phyloP scores from a whole-genome alignment of 352 stramenopile species.

The Phytophthora sp. region DNA sequence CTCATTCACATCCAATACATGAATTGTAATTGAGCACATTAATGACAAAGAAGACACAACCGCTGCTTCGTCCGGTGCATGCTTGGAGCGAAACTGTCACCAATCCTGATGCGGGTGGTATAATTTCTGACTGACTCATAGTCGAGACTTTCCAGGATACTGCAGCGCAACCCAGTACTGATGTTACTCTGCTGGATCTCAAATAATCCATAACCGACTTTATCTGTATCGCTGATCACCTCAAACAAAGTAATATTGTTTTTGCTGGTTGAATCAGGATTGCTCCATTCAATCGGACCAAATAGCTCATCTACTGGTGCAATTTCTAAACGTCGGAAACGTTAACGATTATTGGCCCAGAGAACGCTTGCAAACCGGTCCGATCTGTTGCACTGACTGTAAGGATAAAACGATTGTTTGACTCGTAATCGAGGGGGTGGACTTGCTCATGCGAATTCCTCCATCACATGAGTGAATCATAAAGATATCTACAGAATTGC shows the following conservation, averaged over 20 bases:
- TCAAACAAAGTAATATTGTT: constrained; percentile 61
- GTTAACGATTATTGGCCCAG: constrained; percentile 14
- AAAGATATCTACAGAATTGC: constrained; percentile 52
- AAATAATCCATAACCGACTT: constrained; percentile 21
- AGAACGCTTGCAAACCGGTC: constrained; percentile 37
- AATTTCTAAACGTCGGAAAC: constrained; percentile 43
- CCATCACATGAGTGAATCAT: constrained; percentile 63
- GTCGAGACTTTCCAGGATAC: constrained; percentile 10
- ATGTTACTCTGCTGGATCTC: constrained; percentile 1
- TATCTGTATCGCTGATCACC: constrained; percentile 26
- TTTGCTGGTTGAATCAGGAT: constrained; percentile 41
- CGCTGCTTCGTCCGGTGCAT: constrained; percentile 11
- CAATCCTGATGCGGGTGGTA: constrained; percentile 21
- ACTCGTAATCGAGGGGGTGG: constrained; percentile 48
- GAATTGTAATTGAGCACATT: constrained; percentile 40
- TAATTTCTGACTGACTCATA: constrained; percentile 21
- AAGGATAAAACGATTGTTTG: constrained; percentile 34
- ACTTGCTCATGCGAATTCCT: constrained; percentile 46
- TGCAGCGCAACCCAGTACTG: constrained; percentile 32
- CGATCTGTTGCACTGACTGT: constrained; percentile 53
- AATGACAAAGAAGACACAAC: constrained; percentile 49
- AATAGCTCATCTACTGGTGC: constrained; percentile 26
- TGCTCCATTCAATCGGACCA: constrained; percentile 42
- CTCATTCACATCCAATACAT: constrained; percentile 57
- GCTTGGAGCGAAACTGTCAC: constrained; percentile 22